Base-by-base conservation (phyloP, 1,284 basidiomycete genomes). In the Waitea zeae region DNA sequence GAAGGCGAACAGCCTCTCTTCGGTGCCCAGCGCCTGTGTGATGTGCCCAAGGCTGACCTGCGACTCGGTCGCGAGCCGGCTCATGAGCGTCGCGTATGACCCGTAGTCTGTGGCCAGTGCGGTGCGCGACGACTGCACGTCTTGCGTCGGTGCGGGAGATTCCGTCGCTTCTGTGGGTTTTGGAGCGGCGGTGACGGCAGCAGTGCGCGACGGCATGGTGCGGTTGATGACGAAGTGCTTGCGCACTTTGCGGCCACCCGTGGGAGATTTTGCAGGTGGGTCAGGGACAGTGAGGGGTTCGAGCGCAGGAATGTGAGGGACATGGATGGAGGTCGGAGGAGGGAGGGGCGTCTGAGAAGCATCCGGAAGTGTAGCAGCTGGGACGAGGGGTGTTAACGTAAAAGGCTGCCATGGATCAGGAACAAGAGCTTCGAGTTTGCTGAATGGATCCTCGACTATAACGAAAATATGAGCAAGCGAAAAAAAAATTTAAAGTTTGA, bases 391-490 rank as follows among this genome's bases (percentile, higher is more conserved):
- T 3, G 59, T 56, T 9, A 82, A 53, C 28, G 58, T 58, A 3
- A 76, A 77, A 19, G 64, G 58, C 15, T 60, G 50, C 7, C 47
- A 58, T 1, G 61, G 58, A 11, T 79, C 70, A 3, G 74, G 74
- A 12, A 67, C 68, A 32, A 82, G 59, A 22, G 58, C 56, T 12
- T 67, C 72, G 2, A 83, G 58, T 0, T 77, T 51, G 5, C 71
- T 64, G 49, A 80, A 83, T 2, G 79, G 77, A 40, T 81, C 75
- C 48, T 83, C 80, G 65, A 83, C 78, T 82, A 39, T 9, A 42
- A 36, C 35, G 30, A 27, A 37, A 30, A 36, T 45, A n/a, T n/a
- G n/a, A n/a, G n/a, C n/a, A 15, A 42, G 42, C 38, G 24, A 40
- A 15, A 12, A 13, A 14, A 29, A 20, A 31, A 35, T 20, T 32